These are phyloP conservation scores for Neolentinus lepideus DNA, from an alignment of 1,284 basidiomycete genomes.

Conservation along the genomic window DNA sequence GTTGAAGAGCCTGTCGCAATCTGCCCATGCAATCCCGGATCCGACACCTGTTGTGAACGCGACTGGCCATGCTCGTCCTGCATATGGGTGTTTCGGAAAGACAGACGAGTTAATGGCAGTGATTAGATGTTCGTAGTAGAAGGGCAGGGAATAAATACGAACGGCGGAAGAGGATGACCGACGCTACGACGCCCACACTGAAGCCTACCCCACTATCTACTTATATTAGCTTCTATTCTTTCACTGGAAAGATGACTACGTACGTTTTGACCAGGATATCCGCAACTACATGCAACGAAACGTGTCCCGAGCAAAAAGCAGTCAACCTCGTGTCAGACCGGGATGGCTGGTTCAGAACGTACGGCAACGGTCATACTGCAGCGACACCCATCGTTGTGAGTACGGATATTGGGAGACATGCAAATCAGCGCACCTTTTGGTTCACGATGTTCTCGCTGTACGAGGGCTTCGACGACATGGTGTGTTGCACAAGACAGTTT, in stretches of 20 bases:
- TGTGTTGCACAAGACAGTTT: background rate
- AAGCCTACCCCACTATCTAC: conserved; percentile 85
- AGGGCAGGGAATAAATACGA: conserved; percentile 31
- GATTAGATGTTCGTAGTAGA: conserved; percentile 7
- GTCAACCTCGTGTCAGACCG: background rate
- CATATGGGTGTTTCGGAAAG: background rate
- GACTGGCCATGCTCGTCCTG: conserved; percentile 96
- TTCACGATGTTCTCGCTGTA: conserved; percentile 83
- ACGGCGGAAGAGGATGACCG: conserved; percentile 94
- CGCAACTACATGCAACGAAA: conserved; percentile 41
- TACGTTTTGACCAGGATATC: conserved; percentile 77
- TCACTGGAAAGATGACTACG: conserved; percentile 18
- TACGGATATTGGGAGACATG: conserved; percentile 1
- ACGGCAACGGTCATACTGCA: conserved; percentile 89
- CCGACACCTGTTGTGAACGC: conserved; percentile 91
- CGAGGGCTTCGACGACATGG: conserved; percentile 40
- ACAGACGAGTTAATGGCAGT: conserved; percentile 5
- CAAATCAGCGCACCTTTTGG: conserved; percentile 62
- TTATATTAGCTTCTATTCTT: conserved; percentile 12
- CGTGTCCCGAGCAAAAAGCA: conserved; percentile 11
- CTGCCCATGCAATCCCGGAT: conserved; percentile 83
- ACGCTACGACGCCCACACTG: conserved; percentile 89
- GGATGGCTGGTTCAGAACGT: conserved; percentile 30
- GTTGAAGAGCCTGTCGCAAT: conserved; percentile 97
- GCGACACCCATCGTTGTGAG: conserved; percentile 1